Base-by-base conservation (phyloP, 2,329 filamentous ascomycete genomes). In the Chalara sp. region DNA sequence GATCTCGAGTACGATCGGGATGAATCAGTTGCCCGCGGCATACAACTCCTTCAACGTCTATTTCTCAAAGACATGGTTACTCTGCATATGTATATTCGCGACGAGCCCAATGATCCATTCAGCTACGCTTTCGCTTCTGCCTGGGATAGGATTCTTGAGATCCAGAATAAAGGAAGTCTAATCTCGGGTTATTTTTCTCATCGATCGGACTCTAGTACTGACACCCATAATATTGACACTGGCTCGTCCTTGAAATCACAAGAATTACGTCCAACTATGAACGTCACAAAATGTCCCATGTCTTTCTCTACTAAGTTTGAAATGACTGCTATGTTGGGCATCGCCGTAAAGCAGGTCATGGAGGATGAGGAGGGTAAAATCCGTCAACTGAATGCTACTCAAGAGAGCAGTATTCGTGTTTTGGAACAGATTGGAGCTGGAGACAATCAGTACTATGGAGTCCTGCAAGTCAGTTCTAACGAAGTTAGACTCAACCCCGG, bases 221-320 rank as follows among this genome's bases (percentile, higher is more conserved):
- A 8, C 8, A 8, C 35, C n/a, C 35, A 39, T n/a, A 39, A 39
- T n/a, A 39, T 39, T 39, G 35, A 39, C 35, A 39, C 35, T 39
- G 35, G 35, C n/a, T 8, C 35, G 8, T 39, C 35, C 35, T n/a
- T 39, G 35, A 39, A 39, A n/a, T n/a, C 35, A 39, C 8, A 33
- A 33, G 37, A 12, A 8, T 7, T 28, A 12, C 35, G 32, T 37
- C 32, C 6, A 6, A 28, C 46, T 42, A 6, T 49, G 29, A 32
- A 7, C 39, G n/a, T n/a, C n/a, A n/a, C 28, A 21, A 47, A 32
- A 28, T 53, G 53, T 44, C 28, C 47, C n/a, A 39, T n/a, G 35
- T 8, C 41, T 7, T 44, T 10, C 21, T 10, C 10, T 28, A 11
- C 41, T 7, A 21, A 10, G 7, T 44, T 44, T 21, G 41, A 44